These are phyloP conservation scores for Verticillium zaregamsianum DNA, from an alignment of 2,329 filamentous ascomycete genomes.

Conservation along the genomic window DNA sequence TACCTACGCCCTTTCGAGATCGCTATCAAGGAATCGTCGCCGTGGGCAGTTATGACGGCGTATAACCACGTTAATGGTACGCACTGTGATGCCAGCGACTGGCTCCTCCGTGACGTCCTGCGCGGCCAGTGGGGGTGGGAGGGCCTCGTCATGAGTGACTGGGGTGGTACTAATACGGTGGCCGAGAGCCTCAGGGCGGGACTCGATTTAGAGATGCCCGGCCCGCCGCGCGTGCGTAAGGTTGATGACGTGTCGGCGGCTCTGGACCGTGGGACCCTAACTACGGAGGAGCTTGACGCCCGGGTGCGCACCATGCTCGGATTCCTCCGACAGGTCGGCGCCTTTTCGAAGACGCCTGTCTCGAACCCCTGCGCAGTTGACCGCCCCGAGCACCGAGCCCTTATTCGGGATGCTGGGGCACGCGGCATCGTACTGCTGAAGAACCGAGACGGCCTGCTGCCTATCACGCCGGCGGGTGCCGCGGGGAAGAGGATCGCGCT, in stretches of 20 bases:
- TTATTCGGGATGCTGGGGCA: constrained; percentile 20
- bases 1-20: constrained; percentile 40
- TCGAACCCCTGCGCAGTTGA: constrained; percentile 21
- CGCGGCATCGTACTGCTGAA: constrained; percentile 61
- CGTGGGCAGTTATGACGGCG: constrained; percentile 31
- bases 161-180: constrained; percentile 29
- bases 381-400: constrained; percentile 20
- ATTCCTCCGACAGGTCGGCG: constrained; percentile 18
- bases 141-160: constrained; percentile 41
- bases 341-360: constrained; percentile 14
- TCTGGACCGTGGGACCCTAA: constrained; percentile 14
- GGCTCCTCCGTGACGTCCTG: constrained; percentile 44
- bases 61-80: constrained; percentile 18
- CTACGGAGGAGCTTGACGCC: constrained; percentile 14
- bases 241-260: constrained; percentile 16
- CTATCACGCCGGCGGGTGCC: constrained; percentile 32
- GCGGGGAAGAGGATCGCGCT: constrained; percentile 27
- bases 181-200: constrained; percentile 7
- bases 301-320: constrained; percentile 21
- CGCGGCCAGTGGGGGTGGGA: constrained; percentile 54
- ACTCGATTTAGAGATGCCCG: constrained; percentile 27
- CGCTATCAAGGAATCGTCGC: constrained; percentile 33
- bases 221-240: constrained; percentile 24
- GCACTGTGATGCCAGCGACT: constrained; percentile 32
- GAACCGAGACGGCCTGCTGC: constrained; percentile 55